phyloP scores from a whole-genome alignment of 2,329 filamentous ascomycete species.

The Penicillium sp. region DNA sequence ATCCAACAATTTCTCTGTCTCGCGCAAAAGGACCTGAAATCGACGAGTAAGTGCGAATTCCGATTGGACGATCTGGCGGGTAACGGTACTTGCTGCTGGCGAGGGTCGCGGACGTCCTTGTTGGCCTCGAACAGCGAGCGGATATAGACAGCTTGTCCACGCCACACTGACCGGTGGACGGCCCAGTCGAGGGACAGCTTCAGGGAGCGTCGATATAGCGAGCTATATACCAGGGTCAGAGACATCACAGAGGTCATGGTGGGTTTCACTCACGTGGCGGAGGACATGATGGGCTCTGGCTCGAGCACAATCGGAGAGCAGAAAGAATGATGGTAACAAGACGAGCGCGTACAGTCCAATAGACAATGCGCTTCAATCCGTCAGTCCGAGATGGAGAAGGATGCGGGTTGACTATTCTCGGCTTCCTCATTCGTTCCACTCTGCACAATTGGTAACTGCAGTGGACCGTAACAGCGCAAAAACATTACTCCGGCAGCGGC shows the following conservation, averaged over 20 bases:
- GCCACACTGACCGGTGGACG: constrained; percentile 88
- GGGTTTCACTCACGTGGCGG: constrained; percentile 37
- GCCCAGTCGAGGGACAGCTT: constrained; percentile 96
- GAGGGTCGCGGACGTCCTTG: constrained; percentile 75
- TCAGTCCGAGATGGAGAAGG: constrained; percentile 3
- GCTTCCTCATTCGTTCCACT: constrained; percentile 24
- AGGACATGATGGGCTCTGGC: constrained; percentile 32
- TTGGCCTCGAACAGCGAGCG: constrained; percentile 94
- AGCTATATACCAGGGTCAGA: constrained; percentile 43
- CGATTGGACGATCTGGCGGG: neutral
- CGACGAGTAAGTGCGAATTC: constrained; percentile 1
- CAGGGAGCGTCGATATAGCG: constrained; percentile 85
- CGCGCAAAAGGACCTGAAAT: constrained; percentile 71
- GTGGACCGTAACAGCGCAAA: constrained; percentile 28
- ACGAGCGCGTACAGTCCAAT: constrained; percentile 2
- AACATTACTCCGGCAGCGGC: constrained; percentile 32
- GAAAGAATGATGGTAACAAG: neutral
- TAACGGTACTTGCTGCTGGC: constrained; percentile 71
- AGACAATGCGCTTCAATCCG: constrained; percentile 5
- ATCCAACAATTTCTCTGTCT: constrained; percentile 83
- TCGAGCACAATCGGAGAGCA: constrained; percentile 1
- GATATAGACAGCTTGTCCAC: constrained; percentile 94
- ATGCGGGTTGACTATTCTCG: constrained; percentile 25
- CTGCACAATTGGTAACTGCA: constrained; percentile 23
- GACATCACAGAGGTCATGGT: constrained; percentile 2